Conservation (phyloP, 2,329 filamentous ascomycete species). For the Monosporascus cannonballus region DNA sequence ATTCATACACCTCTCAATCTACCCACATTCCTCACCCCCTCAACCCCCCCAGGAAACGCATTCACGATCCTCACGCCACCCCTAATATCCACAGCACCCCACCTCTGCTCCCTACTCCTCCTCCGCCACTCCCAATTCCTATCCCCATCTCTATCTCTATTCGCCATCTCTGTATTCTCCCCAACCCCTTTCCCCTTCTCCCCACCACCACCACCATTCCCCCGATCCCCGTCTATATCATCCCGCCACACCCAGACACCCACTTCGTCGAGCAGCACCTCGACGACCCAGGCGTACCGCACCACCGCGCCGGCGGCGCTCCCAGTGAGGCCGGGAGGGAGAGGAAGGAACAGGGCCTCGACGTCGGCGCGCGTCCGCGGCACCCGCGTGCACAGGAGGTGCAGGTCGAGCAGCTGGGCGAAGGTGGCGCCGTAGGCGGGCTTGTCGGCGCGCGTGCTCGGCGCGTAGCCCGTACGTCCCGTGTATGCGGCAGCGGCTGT, state of each 20-base stretch:
- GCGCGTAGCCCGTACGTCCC: conserved; percentile 12
- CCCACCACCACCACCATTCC: not conserved
- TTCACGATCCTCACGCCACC: conserved; percentile 32
- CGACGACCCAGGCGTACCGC: conserved; percentile 37
- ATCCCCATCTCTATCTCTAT: conserved; percentile 4
- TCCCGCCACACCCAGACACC: conserved; percentile 34
- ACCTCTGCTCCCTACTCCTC: conserved; percentile 44
- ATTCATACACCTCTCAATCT: not conserved
- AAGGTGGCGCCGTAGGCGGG: conserved; percentile 51
- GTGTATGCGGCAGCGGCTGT: not conserved
- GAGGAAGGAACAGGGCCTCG: conserved; percentile 23
- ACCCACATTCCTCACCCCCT: conserved; percentile 1
- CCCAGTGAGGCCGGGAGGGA: conserved; percentile 1
- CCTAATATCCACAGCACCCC: conserved; percentile 41
- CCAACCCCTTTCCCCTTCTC: not conserved
- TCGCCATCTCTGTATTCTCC: conserved; percentile 4
- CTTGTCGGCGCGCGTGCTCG: conserved; percentile 30
- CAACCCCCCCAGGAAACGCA: conserved; percentile 24
- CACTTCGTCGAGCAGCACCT: conserved; percentile 46
- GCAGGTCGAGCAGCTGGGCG: conserved; percentile 46
- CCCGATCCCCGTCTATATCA: not conserved
- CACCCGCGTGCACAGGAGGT: conserved; percentile 43
- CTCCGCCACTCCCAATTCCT: conserved; percentile 3
- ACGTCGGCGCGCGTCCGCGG: conserved; percentile 35
- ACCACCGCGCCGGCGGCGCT: conserved; percentile 6